Percentiles rank a stretch among this genome's conserved stretches.
Evolutionary conservation across 768 basidiomycete species (phyloP).

Genomic region (Russula griseocarnosa): DNA sequence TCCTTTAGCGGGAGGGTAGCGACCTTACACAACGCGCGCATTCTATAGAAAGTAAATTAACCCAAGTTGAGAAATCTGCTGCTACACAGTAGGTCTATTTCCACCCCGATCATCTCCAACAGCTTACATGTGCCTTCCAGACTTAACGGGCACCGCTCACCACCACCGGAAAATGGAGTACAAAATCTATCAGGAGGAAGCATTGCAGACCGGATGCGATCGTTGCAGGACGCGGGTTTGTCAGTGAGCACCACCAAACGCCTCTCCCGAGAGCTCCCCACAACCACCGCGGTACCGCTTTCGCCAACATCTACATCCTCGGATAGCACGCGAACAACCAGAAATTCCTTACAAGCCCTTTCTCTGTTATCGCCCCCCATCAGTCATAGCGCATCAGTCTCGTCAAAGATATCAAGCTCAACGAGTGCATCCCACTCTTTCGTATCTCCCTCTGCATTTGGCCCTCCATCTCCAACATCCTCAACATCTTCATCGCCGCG

Average conservation of each 20-base stretch:
- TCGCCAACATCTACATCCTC: slow-evolving; percentile 35
- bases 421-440: slow-evolving; percentile 47
- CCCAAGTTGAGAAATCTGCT: slow-evolving; percentile 43
- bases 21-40: slow-evolving; percentile 42
- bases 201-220: slow-evolving; percentile 78
- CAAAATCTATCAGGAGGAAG: slow-evolving; percentile 50
- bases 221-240: slow-evolving; percentile 70
- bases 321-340: slow-evolving; percentile 29
- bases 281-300: slow-evolving; percentile 34
- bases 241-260: slow-evolving; percentile 50
- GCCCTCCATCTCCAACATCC: slow-evolving; percentile 71
- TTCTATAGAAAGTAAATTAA: slow-evolving; percentile 45
- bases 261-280: slow-evolving; percentile 50
- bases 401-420: slow-evolving; percentile 30
- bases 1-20: slow-evolving; percentile 37
- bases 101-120: slow-evolving; percentile 7
- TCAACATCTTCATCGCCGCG: slow-evolving; percentile 64
- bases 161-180: slow-evolving; percentile 22
- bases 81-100: slow-evolving; percentile 32
- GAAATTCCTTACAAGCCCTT: slow-evolving; percentile 28
- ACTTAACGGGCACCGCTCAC: slow-evolving; percentile 21
- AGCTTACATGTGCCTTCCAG: slow-evolving; percentile 20
- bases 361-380: slow-evolving; percentile 28
- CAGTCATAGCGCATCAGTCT: slow-evolving; percentile 29
- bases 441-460: slow-evolving; percentile 66